Percentiles rank a stretch among this genome's conserved stretches.
phyloP scores from a whole-genome alignment of 2,329 filamentous ascomycete genomes.

The Bipolaris cookei region DNA sequence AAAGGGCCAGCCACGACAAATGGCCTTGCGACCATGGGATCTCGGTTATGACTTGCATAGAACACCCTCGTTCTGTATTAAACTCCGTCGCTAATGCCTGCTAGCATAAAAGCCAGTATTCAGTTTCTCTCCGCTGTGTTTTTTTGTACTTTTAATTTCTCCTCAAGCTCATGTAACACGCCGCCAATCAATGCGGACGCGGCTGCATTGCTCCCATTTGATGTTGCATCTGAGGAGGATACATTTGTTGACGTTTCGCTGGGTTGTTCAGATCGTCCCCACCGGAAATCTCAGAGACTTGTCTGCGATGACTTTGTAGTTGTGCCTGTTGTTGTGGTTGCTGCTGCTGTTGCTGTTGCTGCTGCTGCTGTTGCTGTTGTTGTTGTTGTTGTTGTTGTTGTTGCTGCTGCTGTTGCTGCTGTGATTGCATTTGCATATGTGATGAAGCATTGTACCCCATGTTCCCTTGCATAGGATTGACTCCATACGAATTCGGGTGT shows the following conservation, averaged over 20 bases:
- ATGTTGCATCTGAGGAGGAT: conserved; percentile 52
- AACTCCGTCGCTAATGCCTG: conserved; percentile 6
- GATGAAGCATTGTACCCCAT: conserved; percentile 51
- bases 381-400: conserved; percentile 28
- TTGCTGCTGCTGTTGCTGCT: conserved; percentile 6
- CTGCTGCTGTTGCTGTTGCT: conserved; percentile 30
- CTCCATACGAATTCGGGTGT: conserved; percentile 48
- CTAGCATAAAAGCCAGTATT: background rate
- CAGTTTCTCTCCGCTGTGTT: background rate
- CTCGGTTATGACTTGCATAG: background rate
- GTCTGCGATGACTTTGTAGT: conserved; percentile 56
- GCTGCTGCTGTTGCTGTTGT: conserved; percentile 31
- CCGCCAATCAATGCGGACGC: conserved; percentile 49
- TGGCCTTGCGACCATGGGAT: background rate
- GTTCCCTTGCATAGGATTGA: conserved; percentile 43
- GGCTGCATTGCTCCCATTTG: conserved; percentile 60
- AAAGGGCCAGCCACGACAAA: conserved; percentile 14
- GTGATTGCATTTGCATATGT: conserved; percentile 49
- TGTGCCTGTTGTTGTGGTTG: conserved; percentile 33
- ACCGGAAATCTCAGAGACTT: conserved; percentile 66
- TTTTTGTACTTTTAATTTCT: background rate
- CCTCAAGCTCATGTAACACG: background rate
- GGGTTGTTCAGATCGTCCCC: conserved; percentile 59
- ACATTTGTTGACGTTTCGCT: conserved; percentile 66
- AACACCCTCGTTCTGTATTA: background rate